Percentiles rank a stretch among this genome's conserved stretches.
phyloP scores from a whole-genome alignment of 257 asterid genomes.

The Nicotiana undulata region DNA sequence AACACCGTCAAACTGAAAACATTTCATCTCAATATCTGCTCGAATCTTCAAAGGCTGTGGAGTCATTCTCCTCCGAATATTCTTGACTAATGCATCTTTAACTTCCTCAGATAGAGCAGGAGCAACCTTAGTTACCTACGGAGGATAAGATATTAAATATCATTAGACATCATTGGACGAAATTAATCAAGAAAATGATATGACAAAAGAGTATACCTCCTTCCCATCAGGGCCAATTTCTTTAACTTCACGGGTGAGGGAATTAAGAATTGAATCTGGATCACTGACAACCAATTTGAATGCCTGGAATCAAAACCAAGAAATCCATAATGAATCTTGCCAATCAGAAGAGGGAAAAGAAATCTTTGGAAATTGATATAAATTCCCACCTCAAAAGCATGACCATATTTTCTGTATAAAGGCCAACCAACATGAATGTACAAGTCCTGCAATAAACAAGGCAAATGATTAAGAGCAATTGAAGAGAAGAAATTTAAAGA shows the following conservation, averaged over 20 bases:
- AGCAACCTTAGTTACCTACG: constrained; percentile 68
- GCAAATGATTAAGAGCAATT: background rate
- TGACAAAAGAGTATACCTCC: constrained; percentile 43
- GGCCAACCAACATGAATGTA: constrained; percentile 96
- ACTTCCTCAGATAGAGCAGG: constrained; percentile 85
- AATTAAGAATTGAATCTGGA: constrained; percentile 78
- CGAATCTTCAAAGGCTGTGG: constrained; percentile 96
- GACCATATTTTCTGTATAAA: constrained; percentile 82
- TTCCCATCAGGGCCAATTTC: constrained; percentile 86
- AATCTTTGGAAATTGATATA: background rate
- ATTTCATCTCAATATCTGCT: constrained; percentile 96
- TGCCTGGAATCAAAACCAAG: constrained; percentile 42
- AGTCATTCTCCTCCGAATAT: constrained; percentile 96
- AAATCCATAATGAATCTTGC: background rate
- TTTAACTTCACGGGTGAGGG: constrained; percentile 89
- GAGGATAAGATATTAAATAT: constrained; percentile 6
- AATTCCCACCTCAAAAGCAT: constrained; percentile 86
- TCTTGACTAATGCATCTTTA: constrained; percentile 80
- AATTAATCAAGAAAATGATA: background rate
- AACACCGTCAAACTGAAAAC: constrained; percentile 96
- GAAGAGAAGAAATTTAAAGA: background rate
- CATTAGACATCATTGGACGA: background rate
- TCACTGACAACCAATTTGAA: constrained; percentile 78
- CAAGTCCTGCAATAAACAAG: constrained; percentile 54
- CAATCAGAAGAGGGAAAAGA: background rate